Base-by-base conservation (phyloP, 768 basidiomycete species). In the Inosperma sp. region DNA sequence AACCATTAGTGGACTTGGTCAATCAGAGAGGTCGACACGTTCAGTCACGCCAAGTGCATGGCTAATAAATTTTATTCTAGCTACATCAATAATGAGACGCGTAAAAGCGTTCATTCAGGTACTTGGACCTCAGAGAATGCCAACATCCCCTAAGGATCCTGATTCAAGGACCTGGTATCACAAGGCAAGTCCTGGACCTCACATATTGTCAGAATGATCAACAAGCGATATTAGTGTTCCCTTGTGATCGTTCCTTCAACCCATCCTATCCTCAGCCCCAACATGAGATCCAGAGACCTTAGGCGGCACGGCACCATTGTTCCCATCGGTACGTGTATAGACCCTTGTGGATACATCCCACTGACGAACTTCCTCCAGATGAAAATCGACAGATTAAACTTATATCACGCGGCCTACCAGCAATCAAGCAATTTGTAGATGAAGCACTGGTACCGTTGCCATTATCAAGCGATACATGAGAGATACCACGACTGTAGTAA, bases 51-150 rank as follows among this genome's bases (percentile, higher is more conserved):
- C 8, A 3, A 39, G 2, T 16, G 12, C 31, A 48, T 16, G 43
- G 21, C 45, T 44, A 6, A 49, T 39, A 39, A 43, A 51, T n/a
- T 8, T 40, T 3, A 47, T 48, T 36, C 52, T 27, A 48, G 60
- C 52, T 25, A 30, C 33, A 2, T 48, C 47, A 19, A 46, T 59
- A 34, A 80, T 81, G 67, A 80, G 73, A 58, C 68, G 68, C 29
- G 86, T 92, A 19, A 82, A 79, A 54, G 82, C 79, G 3, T 76
- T 94, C 4, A 74, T 93, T 29, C 90, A 93, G 60, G 81, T 96
- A 19, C 77, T 90, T 12, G 90, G 90, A 9, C 74, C 78, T 40
- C 74, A 78, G 39, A 77, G 69, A 41, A 65, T 79, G 42, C 86
- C 84, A 0, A 53, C 72, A 22, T 71, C 73, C 31, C 83, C 84